phyloP scores from a whole-genome alignment of 495 filamentous ascomycete species.

The Talaromyces borbonicus region DNA sequence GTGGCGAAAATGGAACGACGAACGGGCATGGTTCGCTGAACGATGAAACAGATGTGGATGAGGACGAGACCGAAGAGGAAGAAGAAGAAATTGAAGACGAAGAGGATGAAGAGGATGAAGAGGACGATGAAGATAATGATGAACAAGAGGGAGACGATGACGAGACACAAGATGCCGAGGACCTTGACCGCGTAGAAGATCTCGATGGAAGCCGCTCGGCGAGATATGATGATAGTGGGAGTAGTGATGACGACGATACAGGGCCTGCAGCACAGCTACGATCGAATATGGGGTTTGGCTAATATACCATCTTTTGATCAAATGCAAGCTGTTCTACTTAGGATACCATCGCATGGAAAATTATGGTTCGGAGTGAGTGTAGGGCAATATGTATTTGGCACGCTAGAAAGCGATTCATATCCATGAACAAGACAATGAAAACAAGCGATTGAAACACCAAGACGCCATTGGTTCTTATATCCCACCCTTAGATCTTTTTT shows the following conservation, averaged over 20 bases:
- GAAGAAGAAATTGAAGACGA: slow-evolving; percentile 7
- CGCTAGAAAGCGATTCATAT: too few relatives aligned
- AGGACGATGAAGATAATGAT: slow-evolving; percentile 35
- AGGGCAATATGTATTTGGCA: too few relatives aligned
- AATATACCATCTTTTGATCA: neutral
- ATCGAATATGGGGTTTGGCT: slow-evolving; percentile 33
- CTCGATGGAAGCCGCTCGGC: slow-evolving; percentile 37
- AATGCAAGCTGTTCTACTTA: neutral
- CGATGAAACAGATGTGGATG: slow-evolving; percentile 46
- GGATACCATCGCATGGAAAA: too few relatives aligned
- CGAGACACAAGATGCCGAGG: slow-evolving; percentile 35
- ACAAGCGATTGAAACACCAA: slow-evolving; percentile 1
- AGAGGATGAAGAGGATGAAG: slow-evolving; percentile 9
- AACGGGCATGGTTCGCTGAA: slow-evolving; percentile 10
- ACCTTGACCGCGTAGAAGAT: slow-evolving; percentile 58
- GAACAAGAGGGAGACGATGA: slow-evolving; percentile 30
- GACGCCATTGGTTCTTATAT: neutral
- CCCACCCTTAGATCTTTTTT: neutral
- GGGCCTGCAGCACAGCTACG: slow-evolving; percentile 34
- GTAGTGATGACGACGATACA: slow-evolving; percentile 34
- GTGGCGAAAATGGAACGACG: slow-evolving; percentile 7
- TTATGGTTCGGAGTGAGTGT: too few relatives aligned
- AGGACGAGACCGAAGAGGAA: slow-evolving; percentile 21
- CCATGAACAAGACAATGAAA: too few relatives aligned
- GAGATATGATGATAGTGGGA: slow-evolving; percentile 21